Evolutionary conservation across 2,329 filamentous ascomycete species (phyloP), one percentile per base, ranked within the genome.

Genomic region (Trichoderma guizhouense): DNA sequence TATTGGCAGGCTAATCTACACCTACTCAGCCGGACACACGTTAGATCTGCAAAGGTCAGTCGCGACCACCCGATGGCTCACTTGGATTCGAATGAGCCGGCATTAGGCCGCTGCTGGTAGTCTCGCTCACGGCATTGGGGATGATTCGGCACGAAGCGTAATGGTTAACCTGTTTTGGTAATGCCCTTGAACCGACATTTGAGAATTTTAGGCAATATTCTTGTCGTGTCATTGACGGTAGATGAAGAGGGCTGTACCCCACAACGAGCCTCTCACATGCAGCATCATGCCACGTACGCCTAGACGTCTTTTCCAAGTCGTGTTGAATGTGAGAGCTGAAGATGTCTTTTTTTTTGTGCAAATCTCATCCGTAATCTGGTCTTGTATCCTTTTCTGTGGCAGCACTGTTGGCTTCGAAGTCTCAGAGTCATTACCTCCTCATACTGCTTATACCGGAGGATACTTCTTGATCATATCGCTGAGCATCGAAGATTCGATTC

Each of bases 141-240:
- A 60, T 32, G 65, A 43, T 57, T 58, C 53, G 51, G 53, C 18
- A 60, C 21, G 51, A 58, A 24, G 34, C 53, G 51, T 26, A 14
- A 32, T 43, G 12, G n/a, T 32, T 47, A 39, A 47, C 65, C 32
- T 26, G 8, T 28, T 60, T 3, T 60, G 26, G 53, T 18, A 24
- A 32, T 68, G 65, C 34, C 65, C 21, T 68, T 68, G 51, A 60
- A 43, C 65, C 65, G 65, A 36, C 34, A 43, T 32, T 24, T 39
- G 24, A 43, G 34, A 60, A 60, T 15, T 47, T 68, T 68, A 68
- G 65, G 65, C 65, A 68, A 68, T 68, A 47, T 51, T 43, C 24
- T 39, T 18, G 1, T 7, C 7, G 32, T 24, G 12, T 11, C 24
- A 32, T 68, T 43, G 18, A 32, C 26, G 12, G 11, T 58, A 60